Evolutionary conservation across 441 rosid species (phyloP), one percentile per base, ranked within the genome.

Genomic region (Metrosideros polymorpha): DNA sequence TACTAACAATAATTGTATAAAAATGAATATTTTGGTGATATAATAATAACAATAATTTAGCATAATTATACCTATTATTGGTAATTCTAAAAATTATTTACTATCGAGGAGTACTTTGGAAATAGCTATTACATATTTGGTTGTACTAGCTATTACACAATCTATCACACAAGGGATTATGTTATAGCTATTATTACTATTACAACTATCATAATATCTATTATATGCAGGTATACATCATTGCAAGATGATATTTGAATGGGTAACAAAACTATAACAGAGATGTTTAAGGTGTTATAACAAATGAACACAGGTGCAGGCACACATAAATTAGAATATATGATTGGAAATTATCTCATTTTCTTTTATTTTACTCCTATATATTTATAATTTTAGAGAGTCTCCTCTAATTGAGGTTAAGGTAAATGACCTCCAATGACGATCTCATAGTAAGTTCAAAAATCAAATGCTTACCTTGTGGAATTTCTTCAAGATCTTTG

Each of bases 401-500:
- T 24, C n/a, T n/a, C n/a, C n/a, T n/a, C n/a, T n/a, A n/a, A n/a
- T n/a, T n/a, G n/a, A n/a, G n/a, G n/a, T n/a, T n/a, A n/a, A n/a
- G n/a, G n/a, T 75, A 75, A 75, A 75, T 3, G 49, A 22, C 9
- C 82, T 75, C 82, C 82, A 4, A 12, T 42, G 8, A 12, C 42
- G 27, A 6, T 18, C 47, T 42, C 29, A 43, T 32, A 82, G 54
- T 35, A 51, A n/a, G n/a, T n/a, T n/a, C n/a, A n/a, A n/a, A n/a
- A n/a, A n/a, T n/a, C n/a, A n/a, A 10, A 71, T 50, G 79, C 66
- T 85, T 90, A 97, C 99, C 99, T 98, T 98, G 89, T 98, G 98
- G 88, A 98, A 98, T 92, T 98, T 98, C 94, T 98, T 98, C 83
- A 98, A 91, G 85, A 98, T 98, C 89, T 98, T 98, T 4, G 96